phyloP scores from a whole-genome alignment of 2,329 filamentous ascomycete species.

The Neocucurbitaria cava region DNA sequence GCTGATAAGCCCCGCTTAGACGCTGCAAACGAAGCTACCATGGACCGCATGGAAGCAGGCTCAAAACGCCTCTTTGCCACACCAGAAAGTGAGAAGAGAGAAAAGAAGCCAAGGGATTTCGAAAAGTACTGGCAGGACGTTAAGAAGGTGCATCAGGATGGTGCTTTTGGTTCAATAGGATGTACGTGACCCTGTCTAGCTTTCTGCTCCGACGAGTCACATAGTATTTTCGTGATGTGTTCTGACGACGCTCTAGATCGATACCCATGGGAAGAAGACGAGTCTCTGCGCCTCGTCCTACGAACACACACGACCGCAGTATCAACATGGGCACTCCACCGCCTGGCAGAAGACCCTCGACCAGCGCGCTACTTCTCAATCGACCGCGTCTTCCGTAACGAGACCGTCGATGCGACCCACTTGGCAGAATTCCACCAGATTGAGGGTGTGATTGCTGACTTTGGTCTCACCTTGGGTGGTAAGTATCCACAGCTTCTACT shows the following conservation, averaged over 20 bases:
- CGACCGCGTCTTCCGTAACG: constrained; percentile 97
- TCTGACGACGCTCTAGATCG: constrained; percentile 60
- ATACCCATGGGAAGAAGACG: constrained; percentile 89
- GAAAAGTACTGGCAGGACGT: constrained; percentile 89
- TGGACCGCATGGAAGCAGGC: constrained; percentile 58
- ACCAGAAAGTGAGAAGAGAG: constrained; percentile 60
- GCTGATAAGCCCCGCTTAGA: constrained; percentile 73
- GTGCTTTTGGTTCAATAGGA: constrained; percentile 92
- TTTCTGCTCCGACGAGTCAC: neutral
- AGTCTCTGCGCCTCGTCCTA: constrained; percentile 85
- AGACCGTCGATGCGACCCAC: constrained; percentile 96
- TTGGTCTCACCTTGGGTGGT: constrained; percentile 88
- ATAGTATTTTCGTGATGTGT: neutral
- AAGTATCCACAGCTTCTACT: neutral
- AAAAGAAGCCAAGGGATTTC: constrained; percentile 68
- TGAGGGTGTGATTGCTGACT: constrained; percentile 98
- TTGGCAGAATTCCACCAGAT: constrained; percentile 98
- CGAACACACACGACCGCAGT: constrained; percentile 96
- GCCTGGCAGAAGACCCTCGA: constrained; percentile 81
- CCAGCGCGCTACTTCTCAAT: constrained; percentile 98
- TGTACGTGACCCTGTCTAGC: constrained; percentile 49
- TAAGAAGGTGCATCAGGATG: constrained; percentile 83
- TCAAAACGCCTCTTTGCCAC: constrained; percentile 62
- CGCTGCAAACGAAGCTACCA: constrained; percentile 54
- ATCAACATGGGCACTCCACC: constrained; percentile 88